Conservation (phyloP, 768 basidiomycete genomes). For the Podaxis sp. region DNA sequence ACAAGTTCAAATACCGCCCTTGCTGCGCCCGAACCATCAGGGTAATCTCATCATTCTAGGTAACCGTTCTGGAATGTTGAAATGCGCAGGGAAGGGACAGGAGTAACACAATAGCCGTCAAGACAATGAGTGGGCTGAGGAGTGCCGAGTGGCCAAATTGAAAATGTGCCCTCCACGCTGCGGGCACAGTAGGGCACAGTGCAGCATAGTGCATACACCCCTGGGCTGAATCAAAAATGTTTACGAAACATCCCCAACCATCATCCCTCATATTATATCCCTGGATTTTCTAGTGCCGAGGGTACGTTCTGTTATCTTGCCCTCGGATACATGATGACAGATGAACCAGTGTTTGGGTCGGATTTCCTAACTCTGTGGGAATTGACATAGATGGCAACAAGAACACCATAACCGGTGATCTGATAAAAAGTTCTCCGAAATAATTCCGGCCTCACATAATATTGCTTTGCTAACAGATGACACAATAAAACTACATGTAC, state of each 20-base stretch:
- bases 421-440: neutral
- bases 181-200: too few species aligned
- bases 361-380: neutral
- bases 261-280: too few species aligned
- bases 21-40: neutral
- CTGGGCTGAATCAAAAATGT: too few species aligned
- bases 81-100: neutral
- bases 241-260: too few species aligned
- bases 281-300: too few species aligned
- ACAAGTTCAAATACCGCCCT: neutral
- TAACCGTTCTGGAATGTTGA: neutral
- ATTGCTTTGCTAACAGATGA: neutral
- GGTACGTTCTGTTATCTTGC: too few species aligned
- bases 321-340: too few species aligned
- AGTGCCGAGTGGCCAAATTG: neutral
- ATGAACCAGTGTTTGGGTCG: too few species aligned
- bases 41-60: neutral
- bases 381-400: neutral
- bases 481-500: constrained; percentile 18
- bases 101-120: neutral
- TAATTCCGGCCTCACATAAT: neutral
- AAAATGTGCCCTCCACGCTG: too few species aligned
- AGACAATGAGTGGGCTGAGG: neutral
- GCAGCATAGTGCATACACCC: too few species aligned
- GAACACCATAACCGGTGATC: neutral